Percentiles rank a stretch among this genome's conserved stretches.
Evolutionary conservation across 192 early-diverging fungal species (phyloP).

Genomic region (Coemansia sp.): DNA sequence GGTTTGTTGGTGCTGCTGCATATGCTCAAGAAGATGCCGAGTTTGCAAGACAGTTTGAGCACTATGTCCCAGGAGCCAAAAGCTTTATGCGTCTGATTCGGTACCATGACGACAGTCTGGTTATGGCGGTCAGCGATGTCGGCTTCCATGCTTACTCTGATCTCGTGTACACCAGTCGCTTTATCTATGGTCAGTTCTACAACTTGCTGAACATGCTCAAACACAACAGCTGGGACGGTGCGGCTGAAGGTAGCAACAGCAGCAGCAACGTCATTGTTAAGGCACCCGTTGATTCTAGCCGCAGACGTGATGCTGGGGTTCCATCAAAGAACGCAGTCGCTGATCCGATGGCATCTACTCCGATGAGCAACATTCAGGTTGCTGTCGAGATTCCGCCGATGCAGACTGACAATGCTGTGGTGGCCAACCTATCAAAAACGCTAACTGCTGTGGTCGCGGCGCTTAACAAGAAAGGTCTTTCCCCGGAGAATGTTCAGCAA

Average conservation of each 20-base stretch:
- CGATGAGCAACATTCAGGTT: conserved; percentile 28
- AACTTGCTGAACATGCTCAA: conserved; percentile 52
- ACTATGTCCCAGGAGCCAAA: conserved; percentile 58
- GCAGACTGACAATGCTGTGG: conserved; percentile 30
- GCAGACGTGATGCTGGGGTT: conserved; percentile 5
- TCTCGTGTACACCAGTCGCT: conserved; percentile 35
- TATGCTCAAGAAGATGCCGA: conserved; percentile 43
- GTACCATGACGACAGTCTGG: conserved; percentile 50
- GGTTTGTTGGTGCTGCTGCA: conserved; percentile 42
- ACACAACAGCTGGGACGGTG: conserved; percentile 48
- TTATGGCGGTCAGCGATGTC: conserved; percentile 53
- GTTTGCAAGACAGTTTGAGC: conserved; percentile 60
- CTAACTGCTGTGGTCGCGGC: conserved; percentile 32
- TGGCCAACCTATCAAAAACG: conserved; percentile 30
- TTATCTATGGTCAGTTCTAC: conserved; percentile 52
- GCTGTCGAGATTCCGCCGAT: conserved; percentile 48
- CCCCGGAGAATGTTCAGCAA: conserved; percentile 39
- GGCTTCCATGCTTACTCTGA: conserved; percentile 60
- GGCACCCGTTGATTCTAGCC: conserved; percentile 6
- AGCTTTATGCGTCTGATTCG: conserved; percentile 54
- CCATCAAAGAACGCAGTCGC: conserved; percentile 2
- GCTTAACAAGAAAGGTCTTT: conserved; percentile 37
- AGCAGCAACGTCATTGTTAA: too few relatives aligned
- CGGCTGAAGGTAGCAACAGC: conserved; percentile 28
- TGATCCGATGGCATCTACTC: conserved; percentile 13